phyloP scores from a whole-genome alignment of 352 stramenopile genomes.

The Phytophthora pini region DNA sequence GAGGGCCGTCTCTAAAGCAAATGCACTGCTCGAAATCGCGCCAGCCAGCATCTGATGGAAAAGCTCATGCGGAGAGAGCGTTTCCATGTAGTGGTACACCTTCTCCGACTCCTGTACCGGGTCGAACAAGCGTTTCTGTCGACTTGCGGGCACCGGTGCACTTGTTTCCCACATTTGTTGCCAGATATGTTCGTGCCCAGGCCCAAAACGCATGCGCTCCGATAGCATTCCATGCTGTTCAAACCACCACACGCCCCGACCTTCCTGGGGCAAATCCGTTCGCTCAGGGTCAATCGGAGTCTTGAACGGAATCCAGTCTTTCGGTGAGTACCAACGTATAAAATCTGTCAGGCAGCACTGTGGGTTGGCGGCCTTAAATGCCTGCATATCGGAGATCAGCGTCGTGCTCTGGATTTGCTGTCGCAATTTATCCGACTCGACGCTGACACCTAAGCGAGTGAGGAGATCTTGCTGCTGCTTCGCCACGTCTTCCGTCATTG shows the following conservation, averaged over 20 bases:
- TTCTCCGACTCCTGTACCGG: constrained; percentile 80
- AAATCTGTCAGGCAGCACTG: constrained; percentile 75
- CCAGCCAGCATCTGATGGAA: constrained; percentile 83
- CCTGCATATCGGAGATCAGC: constrained; percentile 86
- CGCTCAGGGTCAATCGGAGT: constrained; percentile 20
- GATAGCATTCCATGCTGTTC: constrained; percentile 72
- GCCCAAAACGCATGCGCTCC: constrained; percentile 67
- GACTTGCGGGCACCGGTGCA: constrained; percentile 49
- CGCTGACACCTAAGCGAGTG: constrained; percentile 65
- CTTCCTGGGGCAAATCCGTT: constrained; percentile 47
- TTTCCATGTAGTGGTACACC: constrained; percentile 86
- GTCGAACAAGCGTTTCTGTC: constrained; percentile 80
- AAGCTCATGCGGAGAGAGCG: constrained; percentile 74
- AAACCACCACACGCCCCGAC: constrained; percentile 71
- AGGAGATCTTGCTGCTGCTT: constrained; percentile 82
- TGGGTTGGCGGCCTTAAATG: constrained; percentile 86
- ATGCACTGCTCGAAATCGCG: constrained; percentile 63
- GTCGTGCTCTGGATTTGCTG: constrained; percentile 80
- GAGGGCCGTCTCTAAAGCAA: constrained; percentile 58
- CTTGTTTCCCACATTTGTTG: constrained; percentile 80
- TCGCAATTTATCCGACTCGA: constrained; percentile 69
- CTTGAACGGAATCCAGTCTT: constrained; percentile 74
- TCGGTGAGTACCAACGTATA: constrained; percentile 86
- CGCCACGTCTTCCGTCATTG: constrained; percentile 81
- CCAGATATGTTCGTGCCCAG: constrained; percentile 60